Evolutionary conservation across 2,329 filamentous ascomycete genomes (phyloP).

Genomic region (Raffaelea ambrosiae): DNA sequence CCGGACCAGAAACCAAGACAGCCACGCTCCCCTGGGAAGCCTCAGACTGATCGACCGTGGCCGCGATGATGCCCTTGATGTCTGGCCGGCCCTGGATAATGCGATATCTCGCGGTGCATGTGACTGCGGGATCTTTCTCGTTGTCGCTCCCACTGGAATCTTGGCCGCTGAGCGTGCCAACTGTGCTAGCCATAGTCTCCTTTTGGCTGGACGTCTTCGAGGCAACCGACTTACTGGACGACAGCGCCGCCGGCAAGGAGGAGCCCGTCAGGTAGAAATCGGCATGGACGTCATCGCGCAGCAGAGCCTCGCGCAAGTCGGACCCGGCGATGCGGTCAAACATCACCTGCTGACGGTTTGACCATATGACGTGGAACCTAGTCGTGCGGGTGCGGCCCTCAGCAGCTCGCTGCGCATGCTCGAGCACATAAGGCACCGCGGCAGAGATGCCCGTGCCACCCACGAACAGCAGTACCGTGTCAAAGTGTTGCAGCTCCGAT

Average conservation of each 20-base stretch:
- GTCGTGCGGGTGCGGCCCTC: neutral
- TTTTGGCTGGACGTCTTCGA: too few relatives aligned
- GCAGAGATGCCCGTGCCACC: conserved; percentile 7
- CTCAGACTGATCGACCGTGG: neutral
- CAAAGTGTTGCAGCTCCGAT: neutral
- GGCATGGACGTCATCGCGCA: neutral
- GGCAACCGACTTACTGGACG: too few relatives aligned
- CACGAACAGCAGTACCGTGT: conserved; percentile 3
- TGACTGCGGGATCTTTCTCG: too few relatives aligned
- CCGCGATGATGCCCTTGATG: neutral
- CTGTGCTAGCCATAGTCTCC: too few relatives aligned
- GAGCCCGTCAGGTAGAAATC: neutral
- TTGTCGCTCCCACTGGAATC: too few relatives aligned
- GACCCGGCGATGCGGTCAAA: neutral
- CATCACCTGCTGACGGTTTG: neutral
- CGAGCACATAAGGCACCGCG: conserved; percentile 3
- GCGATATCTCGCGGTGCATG: too few relatives aligned
- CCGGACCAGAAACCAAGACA: neutral
- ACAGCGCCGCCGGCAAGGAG: neutral
- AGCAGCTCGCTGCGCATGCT: neutral
- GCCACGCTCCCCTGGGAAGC: neutral
- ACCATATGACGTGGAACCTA: conserved; percentile 2
- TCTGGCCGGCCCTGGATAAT: neutral
- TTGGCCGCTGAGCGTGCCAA: too few relatives aligned
- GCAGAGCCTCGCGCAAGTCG: neutral